A percentile compares a stretch with the other conserved stretches of the same genome.
These are phyloP conservation scores for Cladosporium austrohemisphaericum DNA, from an alignment of 2,329 filamentous ascomycete species.

Conservation along the genomic window DNA sequence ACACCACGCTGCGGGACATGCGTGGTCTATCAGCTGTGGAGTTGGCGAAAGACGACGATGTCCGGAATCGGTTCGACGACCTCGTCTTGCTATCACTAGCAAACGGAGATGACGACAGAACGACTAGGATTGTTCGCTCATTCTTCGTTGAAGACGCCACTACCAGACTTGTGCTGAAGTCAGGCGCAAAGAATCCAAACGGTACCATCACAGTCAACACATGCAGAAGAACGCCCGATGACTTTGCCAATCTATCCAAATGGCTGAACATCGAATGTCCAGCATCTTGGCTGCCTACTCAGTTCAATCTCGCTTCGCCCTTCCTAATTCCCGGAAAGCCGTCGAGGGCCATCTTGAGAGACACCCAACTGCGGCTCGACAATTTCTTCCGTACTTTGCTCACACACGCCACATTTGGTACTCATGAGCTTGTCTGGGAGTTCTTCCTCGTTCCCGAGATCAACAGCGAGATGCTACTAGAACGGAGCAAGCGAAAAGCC, in stretches of 20 bases:
- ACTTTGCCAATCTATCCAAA: conserved; percentile 86
- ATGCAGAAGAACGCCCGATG: conserved; percentile 77
- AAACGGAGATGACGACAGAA: conserved; percentile 69
- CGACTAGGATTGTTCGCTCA: conserved; percentile 87
- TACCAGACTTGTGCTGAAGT: conserved; percentile 89
- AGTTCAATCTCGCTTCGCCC: conserved; percentile 74
- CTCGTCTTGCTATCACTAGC: conserved; percentile 76
- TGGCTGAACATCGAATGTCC: conserved; percentile 86
- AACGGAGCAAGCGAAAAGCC: conserved; percentile 82
- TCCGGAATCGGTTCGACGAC: conserved; percentile 94
- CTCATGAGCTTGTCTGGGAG: conserved; percentile 97
- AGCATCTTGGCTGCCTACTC: conserved; percentile 85
- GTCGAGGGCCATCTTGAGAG: conserved; percentile 78
- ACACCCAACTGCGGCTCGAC: conserved; percentile 82
- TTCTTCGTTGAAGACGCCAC: conserved; percentile 98
- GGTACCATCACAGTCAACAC: conserved; percentile 91
- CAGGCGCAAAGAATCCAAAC: conserved; percentile 76
- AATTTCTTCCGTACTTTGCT: conserved; percentile 84
- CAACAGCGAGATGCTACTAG: conserved; percentile 82
- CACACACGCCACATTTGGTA: conserved; percentile 85
- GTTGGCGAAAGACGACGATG: conserved; percentile 94
- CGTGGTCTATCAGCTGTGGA: conserved; percentile 92
- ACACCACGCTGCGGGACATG: conserved; percentile 76
- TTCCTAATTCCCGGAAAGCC: conserved; percentile 93
- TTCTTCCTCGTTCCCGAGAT: conserved; percentile 97